Evolutionary conservation across 768 basidiomycete genomes (phyloP).

Genomic region (Hygrophorus russula): DNA sequence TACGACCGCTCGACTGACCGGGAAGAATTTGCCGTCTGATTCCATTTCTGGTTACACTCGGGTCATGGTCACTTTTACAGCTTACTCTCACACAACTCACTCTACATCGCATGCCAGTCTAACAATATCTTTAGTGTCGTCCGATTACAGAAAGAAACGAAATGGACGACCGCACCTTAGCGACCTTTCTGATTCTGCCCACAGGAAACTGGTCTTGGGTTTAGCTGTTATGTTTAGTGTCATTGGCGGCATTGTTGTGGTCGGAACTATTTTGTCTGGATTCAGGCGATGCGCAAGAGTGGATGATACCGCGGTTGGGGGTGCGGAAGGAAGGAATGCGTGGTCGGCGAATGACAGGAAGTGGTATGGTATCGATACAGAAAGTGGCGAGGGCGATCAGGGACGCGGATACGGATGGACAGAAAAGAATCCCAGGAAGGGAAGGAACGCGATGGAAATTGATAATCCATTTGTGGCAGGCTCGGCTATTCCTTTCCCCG

Average conservation of each 20-base stretch:
- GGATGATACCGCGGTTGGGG: conserved; percentile 47
- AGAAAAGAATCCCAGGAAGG: conserved; percentile 16
- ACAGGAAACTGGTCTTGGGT: conserved; percentile 41
- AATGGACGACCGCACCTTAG: conserved; percentile 18
- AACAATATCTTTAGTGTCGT: conserved; percentile 32
- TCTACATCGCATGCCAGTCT: conserved; percentile 61
- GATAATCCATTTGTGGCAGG: conserved; percentile 2
- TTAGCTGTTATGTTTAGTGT: conserved; percentile 51
- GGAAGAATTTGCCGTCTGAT: conserved; percentile 30
- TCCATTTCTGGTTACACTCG: conserved; percentile 11
- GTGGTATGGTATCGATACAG: conserved; percentile 50
- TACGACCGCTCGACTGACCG: conserved; percentile 33
- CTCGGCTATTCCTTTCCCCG: background rate
- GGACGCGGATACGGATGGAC: conserved; percentile 19
- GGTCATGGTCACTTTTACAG: conserved; percentile 49
- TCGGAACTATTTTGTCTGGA: conserved; percentile 44
- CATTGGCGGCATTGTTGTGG: conserved; percentile 44
- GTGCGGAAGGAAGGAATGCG: conserved; percentile 44
- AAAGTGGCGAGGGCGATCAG: conserved; percentile 13
- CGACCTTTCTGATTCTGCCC: conserved; percentile 30
- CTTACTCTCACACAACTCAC: conserved; percentile 53
- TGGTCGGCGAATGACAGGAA: conserved; percentile 56
- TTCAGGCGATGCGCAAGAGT: conserved; percentile 46
- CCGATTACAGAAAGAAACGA: conserved; percentile 26
- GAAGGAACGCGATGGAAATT: conserved; percentile 10